These are phyloP conservation scores for Pythium sp. DNA, from an alignment of 352 stramenopile genomes.

Conservation along the genomic window DNA sequence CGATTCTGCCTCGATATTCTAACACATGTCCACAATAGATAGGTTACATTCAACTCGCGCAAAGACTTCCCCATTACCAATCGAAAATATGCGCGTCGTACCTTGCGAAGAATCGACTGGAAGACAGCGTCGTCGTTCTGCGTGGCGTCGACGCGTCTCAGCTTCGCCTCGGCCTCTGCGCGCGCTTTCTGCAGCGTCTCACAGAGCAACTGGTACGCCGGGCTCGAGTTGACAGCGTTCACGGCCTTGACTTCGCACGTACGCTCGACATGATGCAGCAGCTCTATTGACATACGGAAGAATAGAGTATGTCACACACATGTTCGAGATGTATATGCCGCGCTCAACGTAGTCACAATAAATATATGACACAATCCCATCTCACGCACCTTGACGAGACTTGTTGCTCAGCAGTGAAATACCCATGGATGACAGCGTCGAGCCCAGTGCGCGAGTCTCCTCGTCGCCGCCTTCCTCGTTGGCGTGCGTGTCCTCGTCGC, in stretches of 20 bases:
- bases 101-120: constrained; percentile 27
- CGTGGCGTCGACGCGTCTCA: constrained; percentile 25
- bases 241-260: constrained; percentile 62
- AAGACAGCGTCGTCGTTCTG: constrained; percentile 19
- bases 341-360: neutral
- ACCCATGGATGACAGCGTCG: constrained; percentile 7
- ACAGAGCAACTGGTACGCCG: constrained; percentile 58
- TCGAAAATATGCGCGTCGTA: neutral
- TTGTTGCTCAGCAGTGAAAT: constrained; percentile 14
- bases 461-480: constrained; percentile 19
- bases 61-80: too few relatives aligned
- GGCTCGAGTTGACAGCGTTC: constrained; percentile 46
- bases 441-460: constrained; percentile 1
- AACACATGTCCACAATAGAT: neutral
- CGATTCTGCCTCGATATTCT: constrained; percentile 32
- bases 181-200: constrained; percentile 56
- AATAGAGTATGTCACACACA: neutral
- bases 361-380: neutral
- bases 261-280: constrained; percentile 59
- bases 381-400: constrained; percentile 30
- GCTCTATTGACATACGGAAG: constrained; percentile 26
- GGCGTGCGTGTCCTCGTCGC: constrained; percentile 26
- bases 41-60: too few relatives aligned
- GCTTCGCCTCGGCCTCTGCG: constrained; percentile 43
- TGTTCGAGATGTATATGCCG: neutral